These are phyloP conservation scores for Cadophora sp. DNA, from an alignment of 2,329 filamentous ascomycete genomes.

Conservation along the genomic window DNA sequence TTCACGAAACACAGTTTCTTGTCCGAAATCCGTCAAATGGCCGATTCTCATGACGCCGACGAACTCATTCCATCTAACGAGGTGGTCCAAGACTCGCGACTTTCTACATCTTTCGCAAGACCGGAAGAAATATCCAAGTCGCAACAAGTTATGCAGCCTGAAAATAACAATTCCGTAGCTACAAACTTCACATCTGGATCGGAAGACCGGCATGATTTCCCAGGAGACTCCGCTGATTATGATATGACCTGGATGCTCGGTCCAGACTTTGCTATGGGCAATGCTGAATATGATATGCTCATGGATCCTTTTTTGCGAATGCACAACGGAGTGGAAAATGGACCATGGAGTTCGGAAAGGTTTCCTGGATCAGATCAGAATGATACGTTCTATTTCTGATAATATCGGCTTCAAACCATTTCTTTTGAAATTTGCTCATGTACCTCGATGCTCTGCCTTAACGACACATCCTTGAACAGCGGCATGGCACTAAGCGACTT, in stretches of 20 bases:
- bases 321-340: neutral
- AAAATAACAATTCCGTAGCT: neutral
- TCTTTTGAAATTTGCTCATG: neutral
- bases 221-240: neutral
- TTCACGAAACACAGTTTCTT: constrained; percentile 5
- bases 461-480: neutral
- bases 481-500: neutral
- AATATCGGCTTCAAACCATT: neutral
- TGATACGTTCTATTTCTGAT: constrained; percentile 9
- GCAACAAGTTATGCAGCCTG: neutral
- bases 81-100: neutral
- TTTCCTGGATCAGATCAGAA: constrained; percentile 5
- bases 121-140: neutral
- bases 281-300: constrained; percentile 11
- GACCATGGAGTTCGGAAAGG: neutral
- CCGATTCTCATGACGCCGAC: neutral
- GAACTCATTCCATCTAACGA: constrained; percentile 3
- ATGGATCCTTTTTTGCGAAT: constrained; percentile 12
- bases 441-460: neutral
- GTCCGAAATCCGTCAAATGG: neutral
- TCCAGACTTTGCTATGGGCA: constrained; percentile 7
- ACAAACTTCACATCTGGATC: neutral
- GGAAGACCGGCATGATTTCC: neutral
- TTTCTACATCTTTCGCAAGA: neutral
- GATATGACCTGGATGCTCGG: constrained; percentile 11